These are phyloP conservation scores for Amanita phalloides DNA, from an alignment of 768 basidiomycete genomes.

Conservation along the genomic window DNA sequence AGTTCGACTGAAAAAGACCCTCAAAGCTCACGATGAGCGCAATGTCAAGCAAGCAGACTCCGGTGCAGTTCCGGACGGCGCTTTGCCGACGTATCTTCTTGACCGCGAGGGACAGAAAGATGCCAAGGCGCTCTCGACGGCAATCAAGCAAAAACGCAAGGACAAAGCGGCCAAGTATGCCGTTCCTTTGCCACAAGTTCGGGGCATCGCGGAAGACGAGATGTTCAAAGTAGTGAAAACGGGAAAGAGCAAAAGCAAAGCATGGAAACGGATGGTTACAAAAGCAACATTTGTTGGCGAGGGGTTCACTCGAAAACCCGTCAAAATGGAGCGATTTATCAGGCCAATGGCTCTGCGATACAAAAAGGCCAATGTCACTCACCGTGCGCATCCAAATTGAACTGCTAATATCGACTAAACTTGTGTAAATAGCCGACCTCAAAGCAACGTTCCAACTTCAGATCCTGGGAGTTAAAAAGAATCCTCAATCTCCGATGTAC, in stretches of 20 bases:
- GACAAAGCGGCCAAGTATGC: slow-evolving; percentile 98
- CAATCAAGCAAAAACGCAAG: slow-evolving; percentile 97
- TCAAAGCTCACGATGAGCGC: slow-evolving; percentile 98
- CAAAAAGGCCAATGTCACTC: slow-evolving; percentile 98
- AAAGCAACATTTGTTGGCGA: slow-evolving; percentile 99
- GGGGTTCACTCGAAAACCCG: slow-evolving; percentile 95
- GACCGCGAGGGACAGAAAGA: slow-evolving; percentile 98
- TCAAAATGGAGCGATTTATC: slow-evolving; percentile 98
- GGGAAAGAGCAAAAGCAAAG: slow-evolving; percentile 90
- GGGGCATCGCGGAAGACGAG: slow-evolving; percentile 98
- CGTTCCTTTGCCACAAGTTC: slow-evolving; percentile 92
- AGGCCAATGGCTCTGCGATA: slow-evolving; percentile 95
- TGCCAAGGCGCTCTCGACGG: slow-evolving; percentile 90
- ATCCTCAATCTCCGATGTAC: slow-evolving; percentile 98
- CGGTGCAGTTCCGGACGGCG: slow-evolving; percentile 76
- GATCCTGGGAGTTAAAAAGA: slow-evolving; percentile 97
- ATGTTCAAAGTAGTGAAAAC: slow-evolving; percentile 99
- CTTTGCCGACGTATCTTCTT: slow-evolving; percentile 89
- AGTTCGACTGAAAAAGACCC: slow-evolving; percentile 98
- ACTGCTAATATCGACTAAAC: neutral
- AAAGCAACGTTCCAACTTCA: slow-evolving; percentile 99
- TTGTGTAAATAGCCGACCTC: slow-evolving; percentile 59
- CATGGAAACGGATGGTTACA: slow-evolving; percentile 99
- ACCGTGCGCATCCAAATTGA: slow-evolving; percentile 51
- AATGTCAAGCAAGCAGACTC: slow-evolving; percentile 93